Percentiles rank a stretch among this genome's conserved stretches.
Conservation (phyloP, 2,329 filamentous ascomycete genomes). For the Botryotinia globosa region DNA sequence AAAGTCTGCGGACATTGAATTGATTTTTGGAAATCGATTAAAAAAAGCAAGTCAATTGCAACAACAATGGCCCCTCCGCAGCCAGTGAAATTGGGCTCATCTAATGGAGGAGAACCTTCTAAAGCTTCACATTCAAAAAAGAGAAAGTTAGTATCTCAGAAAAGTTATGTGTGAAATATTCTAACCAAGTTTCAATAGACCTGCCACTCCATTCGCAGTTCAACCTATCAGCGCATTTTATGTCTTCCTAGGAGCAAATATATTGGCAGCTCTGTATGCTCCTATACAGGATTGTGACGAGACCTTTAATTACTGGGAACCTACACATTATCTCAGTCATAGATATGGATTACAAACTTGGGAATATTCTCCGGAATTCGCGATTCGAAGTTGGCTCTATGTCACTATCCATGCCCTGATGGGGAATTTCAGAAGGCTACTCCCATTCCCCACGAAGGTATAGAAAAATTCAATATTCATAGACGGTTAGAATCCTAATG, state of each 20-base stretch:
- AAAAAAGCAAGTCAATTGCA: not conserved
- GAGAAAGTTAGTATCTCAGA: conserved; percentile 29
- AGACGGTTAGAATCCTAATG: conserved; percentile 17
- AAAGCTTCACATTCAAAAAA: conserved; percentile 25
- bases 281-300: conserved; percentile 98
- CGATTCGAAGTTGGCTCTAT: conserved; percentile 95
- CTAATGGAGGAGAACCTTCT: conserved; percentile 14
- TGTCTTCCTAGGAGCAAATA: conserved; percentile 69
- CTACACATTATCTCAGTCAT: conserved; percentile 88
- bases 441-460: conserved; percentile 61
- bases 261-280: conserved; percentile 74
- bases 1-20: not conserved
- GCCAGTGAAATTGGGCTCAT: not conserved
- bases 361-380: conserved; percentile 95
- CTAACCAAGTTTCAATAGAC: conserved; percentile 32
- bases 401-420: conserved; percentile 73
- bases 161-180: not conserved
- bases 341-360: conserved; percentile 94
- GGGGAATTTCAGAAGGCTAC: conserved; percentile 62
- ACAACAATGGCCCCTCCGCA: conserved; percentile 12
- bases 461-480: not conserved
- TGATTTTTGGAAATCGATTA: not conserved
- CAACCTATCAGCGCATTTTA: conserved; percentile 77
- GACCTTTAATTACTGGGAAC: conserved; percentile 99
- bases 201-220: conserved; percentile 57